Conservation (phyloP, 768 basidiomycete species). For the Mycena chlorophos region DNA sequence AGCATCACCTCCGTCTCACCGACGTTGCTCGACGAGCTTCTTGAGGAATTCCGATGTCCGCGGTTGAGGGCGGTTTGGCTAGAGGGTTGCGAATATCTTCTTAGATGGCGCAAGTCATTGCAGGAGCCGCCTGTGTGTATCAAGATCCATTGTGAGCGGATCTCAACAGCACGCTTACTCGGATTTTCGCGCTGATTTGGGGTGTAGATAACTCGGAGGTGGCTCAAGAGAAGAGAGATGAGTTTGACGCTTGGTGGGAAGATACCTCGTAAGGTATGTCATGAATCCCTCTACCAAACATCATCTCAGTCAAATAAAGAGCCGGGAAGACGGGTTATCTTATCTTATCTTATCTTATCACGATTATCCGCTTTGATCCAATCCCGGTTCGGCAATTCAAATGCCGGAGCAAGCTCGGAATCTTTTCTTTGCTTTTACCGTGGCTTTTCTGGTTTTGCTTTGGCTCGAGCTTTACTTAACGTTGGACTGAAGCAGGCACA, state of each 20-base stretch:
- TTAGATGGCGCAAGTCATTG: not conserved
- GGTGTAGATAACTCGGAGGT: not conserved
- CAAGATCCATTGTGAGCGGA: not conserved
- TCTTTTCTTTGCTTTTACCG: too few relatives aligned
- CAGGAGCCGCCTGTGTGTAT: not conserved
- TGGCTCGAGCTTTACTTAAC: too few relatives aligned
- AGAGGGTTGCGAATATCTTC: not conserved
- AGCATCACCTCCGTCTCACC: not conserved
- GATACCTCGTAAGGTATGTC: not conserved
- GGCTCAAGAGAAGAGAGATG: not conserved
- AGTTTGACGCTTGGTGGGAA: not conserved
- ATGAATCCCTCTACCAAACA: too few relatives aligned
- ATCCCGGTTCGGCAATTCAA: too few relatives aligned
- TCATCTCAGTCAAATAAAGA: too few relatives aligned
- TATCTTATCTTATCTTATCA: too few relatives aligned
- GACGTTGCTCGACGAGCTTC: not conserved
- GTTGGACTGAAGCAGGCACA: too few relatives aligned
- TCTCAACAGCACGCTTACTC: not conserved
- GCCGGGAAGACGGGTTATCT: too few relatives aligned
- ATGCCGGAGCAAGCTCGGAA: too few relatives aligned
- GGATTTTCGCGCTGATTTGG: not conserved
- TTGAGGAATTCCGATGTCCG: not conserved
- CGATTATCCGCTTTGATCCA: too few relatives aligned
- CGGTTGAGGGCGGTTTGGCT: not conserved
- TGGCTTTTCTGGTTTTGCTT: too few relatives aligned